Evolutionary conservation across 192 early-diverging fungal species (phyloP), one percentile per base, ranked within the genome.

Genomic region (Gamsiella multidivaricata): DNA sequence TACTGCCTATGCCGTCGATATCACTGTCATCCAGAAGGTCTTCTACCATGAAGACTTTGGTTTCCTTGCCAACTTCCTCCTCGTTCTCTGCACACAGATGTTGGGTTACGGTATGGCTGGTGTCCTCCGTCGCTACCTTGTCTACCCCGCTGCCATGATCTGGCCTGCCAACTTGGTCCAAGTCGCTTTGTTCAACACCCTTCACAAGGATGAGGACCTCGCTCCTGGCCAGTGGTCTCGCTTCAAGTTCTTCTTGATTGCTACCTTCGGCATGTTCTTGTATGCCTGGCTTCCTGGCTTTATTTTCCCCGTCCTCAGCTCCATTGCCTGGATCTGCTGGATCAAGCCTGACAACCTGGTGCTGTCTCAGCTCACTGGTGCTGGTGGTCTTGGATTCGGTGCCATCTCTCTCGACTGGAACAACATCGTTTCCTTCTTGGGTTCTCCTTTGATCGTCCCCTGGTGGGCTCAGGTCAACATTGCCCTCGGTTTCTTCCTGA

Each of bases 111-210:
- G 90, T 18, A 69, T 92, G 54, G 85, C 92, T 7, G 92, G 91
- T 50, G 79, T 95, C 1, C 80, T 89, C 26, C 90, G 97, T 52
- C 86, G 87, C 25, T 94, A 89, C 79, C 82, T 97, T 9, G 94
- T 97, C n/a, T 88, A 92, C 54, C 94, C 94, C 20, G 78, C 90
- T 9, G 84, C 87, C 11, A 95, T 96, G 94, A 80, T 94, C 43
- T 99, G 95, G 95, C 96, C 96, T 3, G 63, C 86, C 3, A 91
- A 86, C 32, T 84, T 98, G 32, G 85, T 86, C n/a, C 79, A 81
- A 39, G 83, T 82, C 28, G 79, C 82, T 4, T 29, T 85, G 8
- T 84, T 82, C 65, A 84, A 81, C 62, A 83, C 87, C 1, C 46
- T 82, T 18, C 81, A 82, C 57, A 50, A 57, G 82, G 34, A 34